Base-by-base conservation (phyloP, 768 basidiomycete genomes). In the Crassisporium funariophilum region DNA sequence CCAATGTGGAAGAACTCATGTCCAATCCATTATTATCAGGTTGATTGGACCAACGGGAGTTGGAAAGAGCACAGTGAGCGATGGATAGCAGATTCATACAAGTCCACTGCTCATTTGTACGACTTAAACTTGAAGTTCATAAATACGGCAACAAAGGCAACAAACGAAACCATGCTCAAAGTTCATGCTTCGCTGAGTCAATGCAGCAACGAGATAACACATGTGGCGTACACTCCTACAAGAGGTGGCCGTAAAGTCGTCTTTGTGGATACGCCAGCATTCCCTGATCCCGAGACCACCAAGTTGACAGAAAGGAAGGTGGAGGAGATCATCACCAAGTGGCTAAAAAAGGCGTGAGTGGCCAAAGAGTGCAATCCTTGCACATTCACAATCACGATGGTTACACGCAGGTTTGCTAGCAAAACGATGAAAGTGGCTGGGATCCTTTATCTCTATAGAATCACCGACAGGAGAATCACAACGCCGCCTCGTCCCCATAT, bases 371-470 rank as follows among this genome's bases (percentile, higher is more conserved):
- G 19, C 16, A n/a, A 16, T 34, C 2, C 7, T 35, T 10, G 13
- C 35, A 23, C 43, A 50, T 23, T 16, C 21, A 39, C 15, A 11
- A 15, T 11, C 4, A 12, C 11, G 8, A 12, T 17, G 36, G 21
- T 11, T n/a, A 17, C 9, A 11, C 24, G n/a, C 12, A 46, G 37
- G 15, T 35, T 27, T 10, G 2, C n/a, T 39, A 6, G 25, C 15
- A 41, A 45, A 17, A 35, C 45, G 9, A 25, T 53, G 8, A 51
- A 45, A 13, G 44, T 60, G 6, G 29, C 44, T 5, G 74, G 75
- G 3, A 61, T 76, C 56, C 59, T 76, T 16, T 76, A 75, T 53
- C 61, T 76, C 55, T 72, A 75, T 50, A 65, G 70, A 24, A 76
- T 76, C 50, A 54, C 62, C 3, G 72, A 75, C 39, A 59, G 65